Evolutionary conservation across 352 stramenopile species (phyloP), one percentile per base, ranked within the genome.

Genomic region (Pythium aristosporum): DNA sequence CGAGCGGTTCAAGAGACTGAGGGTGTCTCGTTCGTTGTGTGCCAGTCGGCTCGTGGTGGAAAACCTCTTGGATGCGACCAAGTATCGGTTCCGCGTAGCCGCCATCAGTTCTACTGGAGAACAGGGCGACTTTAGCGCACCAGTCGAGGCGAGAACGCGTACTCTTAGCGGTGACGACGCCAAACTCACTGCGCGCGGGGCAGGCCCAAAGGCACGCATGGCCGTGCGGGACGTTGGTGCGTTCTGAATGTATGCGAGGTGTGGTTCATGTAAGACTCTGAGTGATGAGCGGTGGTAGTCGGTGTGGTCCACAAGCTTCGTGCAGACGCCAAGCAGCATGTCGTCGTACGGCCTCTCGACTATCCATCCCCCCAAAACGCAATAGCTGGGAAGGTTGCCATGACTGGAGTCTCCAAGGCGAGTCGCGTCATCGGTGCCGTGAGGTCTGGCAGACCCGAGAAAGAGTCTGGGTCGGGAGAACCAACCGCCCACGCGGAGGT

Each of bases 51-150:
- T 67, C 3, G 65, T 50, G 6, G 41, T 75, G 15, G 32, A 61
- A 2, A 52, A 67, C 5, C 41, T 75, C 7, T 58, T 75, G 18
- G 55, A 41, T 8, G 57, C 60, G 30, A 63, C 39, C 3, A 69
- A 60, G 59, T 79, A 76, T 52, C 53, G 61, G 41, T 79, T 79
- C 20, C 69, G 72, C 34, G 63, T 67, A 25, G 62, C 65, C 18
- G 55, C 53, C 1, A 49, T 61, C 9, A 63, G 46, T 11, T 55
- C 63, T 34, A 41, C 4, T 13, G 49, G 54, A 1, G 66, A 59
- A 9, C 56, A 46, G 25, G 56, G 72, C 23, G 69, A 71, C 42
- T 79, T 71, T 36, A 71, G 63, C 0, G 5, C 44, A 0, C 21
- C 55, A 0, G 46, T 75, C 7, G 41, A 66, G 1, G 61, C 43